Base-by-base conservation (phyloP, 2,329 filamentous ascomycete species). In the Phialophora tarda region DNA sequence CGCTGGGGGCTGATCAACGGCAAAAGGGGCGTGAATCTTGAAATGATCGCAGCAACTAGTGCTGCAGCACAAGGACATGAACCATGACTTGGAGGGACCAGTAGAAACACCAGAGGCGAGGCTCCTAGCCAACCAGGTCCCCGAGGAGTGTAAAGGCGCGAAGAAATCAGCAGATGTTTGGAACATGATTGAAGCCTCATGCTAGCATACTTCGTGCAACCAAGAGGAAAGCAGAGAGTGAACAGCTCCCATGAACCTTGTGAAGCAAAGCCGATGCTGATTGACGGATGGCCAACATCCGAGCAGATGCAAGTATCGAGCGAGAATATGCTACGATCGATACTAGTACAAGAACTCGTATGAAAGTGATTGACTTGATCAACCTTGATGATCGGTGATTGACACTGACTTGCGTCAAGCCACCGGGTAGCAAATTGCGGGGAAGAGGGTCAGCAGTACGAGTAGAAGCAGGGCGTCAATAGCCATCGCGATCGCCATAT, bases 341-440 rank as follows among this genome's bases (percentile, higher is more conserved):
- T n/a, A n/a, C 4, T 4, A 17, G 50, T 23, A 21, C 17, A 14
- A 48, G 44, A 1, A n/a, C 17, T 11, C 44, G 17, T 48, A 11
- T 48, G 17, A 48, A 51, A 23, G 12, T 51, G 48, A 50, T 50
- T 21, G 41, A 59, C 32, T 23, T 59, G 56, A 44, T 17, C 50
- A 12, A 30, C 50, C 34, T 30, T 30, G 53, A n/a, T 55, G 53
- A 55, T 55, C 24, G 24, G 28, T 60, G 41, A 60, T 59, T 53
- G 47, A 53, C n/a, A 3, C 47, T 54, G 47, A 53, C 59, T 28
- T 61, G 59, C 59, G 53, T 61, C 48, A 51, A 61, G 59, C 59
- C 47, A 53, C 59, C 59, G 48, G 59, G 23, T 51, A 38, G 48
- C 59, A 53, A 51, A 51, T 53, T 61, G 59, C 59, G 59, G 59